Evolutionary conservation across 108 stramenopile genomes (phyloP).

Genomic region (Cafeteria roenbergensis): DNA sequence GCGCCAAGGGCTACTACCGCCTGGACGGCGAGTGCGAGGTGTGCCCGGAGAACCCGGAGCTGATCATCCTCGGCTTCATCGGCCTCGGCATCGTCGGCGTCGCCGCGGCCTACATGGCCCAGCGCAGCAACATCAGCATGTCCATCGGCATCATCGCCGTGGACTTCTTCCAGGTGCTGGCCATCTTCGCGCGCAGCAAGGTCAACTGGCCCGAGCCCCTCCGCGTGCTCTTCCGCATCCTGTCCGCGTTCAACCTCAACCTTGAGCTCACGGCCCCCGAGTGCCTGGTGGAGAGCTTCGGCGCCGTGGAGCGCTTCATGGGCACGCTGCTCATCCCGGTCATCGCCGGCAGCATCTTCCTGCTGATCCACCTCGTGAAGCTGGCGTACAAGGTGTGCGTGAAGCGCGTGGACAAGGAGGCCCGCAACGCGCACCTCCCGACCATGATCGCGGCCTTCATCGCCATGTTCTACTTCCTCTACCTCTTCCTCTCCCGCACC

Average conservation of each 20-base stretch:
- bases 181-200: slow-evolving; percentile 14
- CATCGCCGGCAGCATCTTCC: not conserved
- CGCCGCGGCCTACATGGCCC: slow-evolving; percentile 10
- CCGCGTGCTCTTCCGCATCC: slow-evolving; percentile 1
- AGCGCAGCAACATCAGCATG: slow-evolving; percentile 13
- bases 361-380: not conserved
- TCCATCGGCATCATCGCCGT: slow-evolving; percentile 16
- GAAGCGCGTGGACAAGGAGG: not conserved
- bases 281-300: slow-evolving; percentile 15
- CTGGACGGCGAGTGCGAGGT: slow-evolving; percentile 20
- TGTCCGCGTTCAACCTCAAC: slow-evolving; percentile 29
- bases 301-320: slow-evolving; percentile 21
- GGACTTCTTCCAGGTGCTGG: slow-evolving; percentile 26
- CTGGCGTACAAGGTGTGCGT: not conserved
- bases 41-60: slow-evolving; percentile 25
- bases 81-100: slow-evolving; percentile 1
- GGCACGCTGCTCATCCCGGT: not conserved
- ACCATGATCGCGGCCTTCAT: slow-evolving; percentile 3
- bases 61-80: not conserved
- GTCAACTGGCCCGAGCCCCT: slow-evolving; percentile 18
- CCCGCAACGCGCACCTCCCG: not conserved
- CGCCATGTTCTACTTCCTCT: slow-evolving; percentile 26
- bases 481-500: slow-evolving; percentile 23
- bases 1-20: slow-evolving; percentile 19
- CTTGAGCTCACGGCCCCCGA: slow-evolving; percentile 28